Evolutionary conservation across 176 grass and related monocot species (phyloP).

Genomic region (Dactylis glomerata): DNA sequence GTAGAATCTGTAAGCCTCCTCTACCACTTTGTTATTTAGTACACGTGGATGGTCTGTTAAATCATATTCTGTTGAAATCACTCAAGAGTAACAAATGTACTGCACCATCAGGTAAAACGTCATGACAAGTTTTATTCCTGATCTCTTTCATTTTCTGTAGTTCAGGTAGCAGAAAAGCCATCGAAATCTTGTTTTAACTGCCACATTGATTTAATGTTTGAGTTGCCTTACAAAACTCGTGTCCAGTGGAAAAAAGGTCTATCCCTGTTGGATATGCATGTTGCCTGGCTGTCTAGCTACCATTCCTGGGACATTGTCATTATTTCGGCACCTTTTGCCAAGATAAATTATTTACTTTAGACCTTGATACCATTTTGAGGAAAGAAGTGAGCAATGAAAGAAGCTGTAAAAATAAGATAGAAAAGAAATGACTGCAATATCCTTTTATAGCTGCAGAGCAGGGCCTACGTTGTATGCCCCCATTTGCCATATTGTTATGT

Average conservation of each 20-base stretch:
- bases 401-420: background rate
- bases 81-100: background rate
- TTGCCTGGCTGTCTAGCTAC: background rate
- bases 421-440: background rate
- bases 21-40: background rate
- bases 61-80: constrained; percentile 8
- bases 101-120: background rate
- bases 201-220: background rate
- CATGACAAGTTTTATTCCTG: background rate
- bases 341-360: background rate
- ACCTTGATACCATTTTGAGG: background rate
- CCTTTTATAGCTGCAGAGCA: background rate
- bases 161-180: background rate
- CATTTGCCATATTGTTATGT: background rate
- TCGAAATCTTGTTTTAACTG: background rate
- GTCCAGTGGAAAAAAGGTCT: background rate
- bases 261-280: background rate
- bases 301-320: background rate
- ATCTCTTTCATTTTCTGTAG: background rate
- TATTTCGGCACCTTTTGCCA: background rate
- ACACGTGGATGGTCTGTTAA: background rate
- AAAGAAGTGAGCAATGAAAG: background rate
- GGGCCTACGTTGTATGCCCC: background rate
- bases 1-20: background rate
- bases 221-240: background rate